Evolutionary conservation across 1,139 yeast genomes (phyloP), one percentile per base, ranked within the genome.

Genomic region (Saccharomyces hybrid): DNA sequence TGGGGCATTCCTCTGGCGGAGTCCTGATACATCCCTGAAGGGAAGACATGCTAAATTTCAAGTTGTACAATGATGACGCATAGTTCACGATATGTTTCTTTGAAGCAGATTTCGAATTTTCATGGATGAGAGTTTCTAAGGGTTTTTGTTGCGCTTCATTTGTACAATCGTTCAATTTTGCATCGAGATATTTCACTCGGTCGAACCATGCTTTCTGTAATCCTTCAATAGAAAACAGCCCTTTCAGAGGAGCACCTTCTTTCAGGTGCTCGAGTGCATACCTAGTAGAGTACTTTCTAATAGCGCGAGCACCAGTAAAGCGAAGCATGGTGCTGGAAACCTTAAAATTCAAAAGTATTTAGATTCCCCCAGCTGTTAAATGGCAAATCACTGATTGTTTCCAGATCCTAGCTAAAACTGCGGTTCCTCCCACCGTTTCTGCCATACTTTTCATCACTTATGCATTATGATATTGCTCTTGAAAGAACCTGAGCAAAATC

Each of bases 141-240:
- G 66, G 56, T 49, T 56, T 52, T 56, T 61, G 56, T 51, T 61
- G 54, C 16, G 66, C 54, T 6, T 61, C 60, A 25, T 59, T 59
- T 4, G 64, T 58, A 28, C 64, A 56, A 23, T 62, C 64, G 55
- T 78, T 83, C 59, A 86, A 72, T 30, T 77, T 77, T 13, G 73
- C 73, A 5, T 80, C 74, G 56, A 82, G 76, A 25, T 65, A 59
- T 16, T 74, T 72, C 6, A 83, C 79, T 68, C 86, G 77, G 47
- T 78, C 72, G 62, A 76, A 81, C 86, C 88, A 86, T 42, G 84
- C 76, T 61, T 79, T 81, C 41, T 79, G 68, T 25, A 84, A 68
- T 11, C 87, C 81, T 30, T 74, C 63, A 13, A 75, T 60, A 9
- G 85, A 77, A 58, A 80, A 78, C 20, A 85, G 71, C 1, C 91